Conservation (phyloP, 441 rosid genomes). For the Manihot esculenta region DNA sequence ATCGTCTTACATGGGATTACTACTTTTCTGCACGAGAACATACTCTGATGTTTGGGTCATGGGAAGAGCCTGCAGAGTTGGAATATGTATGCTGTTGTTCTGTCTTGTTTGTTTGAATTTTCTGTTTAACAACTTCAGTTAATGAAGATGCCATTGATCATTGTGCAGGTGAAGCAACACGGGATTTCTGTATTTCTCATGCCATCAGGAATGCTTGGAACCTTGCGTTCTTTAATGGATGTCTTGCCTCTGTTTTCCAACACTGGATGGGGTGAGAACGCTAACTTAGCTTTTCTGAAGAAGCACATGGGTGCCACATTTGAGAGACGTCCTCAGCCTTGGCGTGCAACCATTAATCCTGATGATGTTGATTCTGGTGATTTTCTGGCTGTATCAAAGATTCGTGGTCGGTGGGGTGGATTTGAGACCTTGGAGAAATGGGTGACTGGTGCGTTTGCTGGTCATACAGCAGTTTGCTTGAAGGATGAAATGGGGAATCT, state of each 20-base stretch:
- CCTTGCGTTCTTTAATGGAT: constrained; percentile 69
- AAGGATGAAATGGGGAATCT: constrained; percentile 84
- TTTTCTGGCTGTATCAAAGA: constrained; percentile 88
- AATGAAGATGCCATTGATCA: constrained; percentile 3
- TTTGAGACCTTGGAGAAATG: constrained; percentile 97
- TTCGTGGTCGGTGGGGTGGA: constrained; percentile 97
- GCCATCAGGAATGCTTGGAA: constrained; percentile 95
- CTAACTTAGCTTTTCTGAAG: constrained; percentile 72
- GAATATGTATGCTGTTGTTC: constrained; percentile 59
- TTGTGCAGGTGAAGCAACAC: constrained; percentile 75
- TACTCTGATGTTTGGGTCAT: constrained; percentile 68
- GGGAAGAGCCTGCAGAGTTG: constrained; percentile 89
- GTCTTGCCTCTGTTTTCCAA: constrained; percentile 88
- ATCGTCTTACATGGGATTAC: constrained; percentile 92
- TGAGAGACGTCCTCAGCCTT: constrained; percentile 76
- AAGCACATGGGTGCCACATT: constrained; percentile 92
- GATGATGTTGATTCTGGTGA: constrained; percentile 84
- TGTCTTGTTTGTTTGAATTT: constrained; percentile 4
- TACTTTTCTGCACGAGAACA: constrained; percentile 81
- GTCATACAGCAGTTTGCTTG: constrained; percentile 97
- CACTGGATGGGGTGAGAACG: constrained; percentile 79
- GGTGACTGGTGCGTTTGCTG: constrained; percentile 99
- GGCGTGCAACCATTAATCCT: constrained; percentile 55
- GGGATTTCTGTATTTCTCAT: constrained; percentile 91
- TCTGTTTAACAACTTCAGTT: constrained; percentile 1